phyloP scores from a whole-genome alignment of 2,329 filamentous ascomycete genomes.

The Stenocarpella maydis region DNA sequence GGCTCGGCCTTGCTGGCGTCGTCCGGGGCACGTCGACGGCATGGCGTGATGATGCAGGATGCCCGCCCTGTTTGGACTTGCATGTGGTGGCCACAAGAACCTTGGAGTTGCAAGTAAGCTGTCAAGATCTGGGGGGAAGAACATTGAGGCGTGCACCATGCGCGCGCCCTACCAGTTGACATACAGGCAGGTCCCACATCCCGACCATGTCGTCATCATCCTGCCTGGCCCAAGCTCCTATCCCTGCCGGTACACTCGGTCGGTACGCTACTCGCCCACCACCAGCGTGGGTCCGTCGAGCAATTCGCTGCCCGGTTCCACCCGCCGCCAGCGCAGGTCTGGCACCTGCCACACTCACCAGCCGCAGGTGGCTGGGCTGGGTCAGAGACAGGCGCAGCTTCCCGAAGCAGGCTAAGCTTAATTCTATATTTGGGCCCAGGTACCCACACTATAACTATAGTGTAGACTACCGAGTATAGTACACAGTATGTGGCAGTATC shows the following conservation, averaged over 20 bases:
- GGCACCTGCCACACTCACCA: constrained; percentile 11
- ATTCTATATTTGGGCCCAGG: constrained; percentile 26
- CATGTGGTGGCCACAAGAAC: constrained; percentile 1
- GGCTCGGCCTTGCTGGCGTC: constrained; percentile 11
- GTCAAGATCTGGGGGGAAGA: not conserved
- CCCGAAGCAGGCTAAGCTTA: constrained; percentile 18
- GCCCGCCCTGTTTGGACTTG: not conserved
- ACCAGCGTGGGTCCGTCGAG: not conserved
- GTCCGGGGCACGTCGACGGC: constrained; percentile 6
- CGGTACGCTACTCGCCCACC: not conserved
- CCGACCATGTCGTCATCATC: constrained; percentile 24
- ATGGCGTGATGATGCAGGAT: not conserved
- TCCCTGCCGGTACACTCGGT: not conserved
- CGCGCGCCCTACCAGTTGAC: no score
- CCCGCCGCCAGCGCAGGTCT: not conserved
- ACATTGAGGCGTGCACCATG: no score
- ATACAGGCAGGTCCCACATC: constrained; percentile 14
- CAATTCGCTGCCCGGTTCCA: not conserved
- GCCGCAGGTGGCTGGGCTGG: constrained; percentile 27
- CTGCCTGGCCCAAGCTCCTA: not conserved
- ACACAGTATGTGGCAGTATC: no score
- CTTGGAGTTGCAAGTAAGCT: not conserved
- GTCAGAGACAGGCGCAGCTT: no score
- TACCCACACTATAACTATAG: not conserved
- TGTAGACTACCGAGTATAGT: no score